Evolutionary conservation across 208 protist species (phyloP), one percentile per base, ranked within the genome.

Genomic region (Leishmania major): DNA sequence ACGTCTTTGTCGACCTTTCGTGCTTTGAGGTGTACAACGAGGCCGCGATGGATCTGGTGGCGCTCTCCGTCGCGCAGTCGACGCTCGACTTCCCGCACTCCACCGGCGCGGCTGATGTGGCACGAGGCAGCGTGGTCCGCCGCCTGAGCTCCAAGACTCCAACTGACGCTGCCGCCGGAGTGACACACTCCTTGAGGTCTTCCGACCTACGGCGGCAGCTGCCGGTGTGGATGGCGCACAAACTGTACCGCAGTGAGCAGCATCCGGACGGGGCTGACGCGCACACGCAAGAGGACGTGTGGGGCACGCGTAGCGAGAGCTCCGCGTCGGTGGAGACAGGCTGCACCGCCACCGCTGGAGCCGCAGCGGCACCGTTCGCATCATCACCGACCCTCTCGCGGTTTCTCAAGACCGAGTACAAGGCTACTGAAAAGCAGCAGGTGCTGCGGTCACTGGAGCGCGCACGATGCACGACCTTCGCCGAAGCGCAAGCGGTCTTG

Each of bases 21-120:
- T 94, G 86, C 82, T 88, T 94, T 59, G 94, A 97, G 73, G 86
- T 97, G 37, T 96, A 97, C 81, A 96, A 95, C 78, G 94, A 97
- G 77, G 80, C 72, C 35, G 87, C 87, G 8, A 95, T 88, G 1
- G 94, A 97, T 79, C 81, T 97, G 15, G 87, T 94, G 8, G 92
- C 92, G 40, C 83, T 93, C 40, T 57, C 80, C 53, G 73, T 77
- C 73, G 15, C 31, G 31, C 47, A 31, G 73, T 77, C 73, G 51
- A n/a, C 53, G 49, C 28, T 51, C n/a, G 51, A 69, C 84, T 7
- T 76, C 25, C 3, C 37, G 11, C 19, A 55, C 75, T 13, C 47
- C 55, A 78, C 75, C 40, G 40, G 37, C 28, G 22, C 55, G 45
- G 74, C 74, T 31, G 53, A 8, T 37, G 3, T 19, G 3, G 2